These are phyloP conservation scores for Dalbergia cultrata DNA, from an alignment of 306 rosid genomes.

Conservation along the genomic window DNA sequence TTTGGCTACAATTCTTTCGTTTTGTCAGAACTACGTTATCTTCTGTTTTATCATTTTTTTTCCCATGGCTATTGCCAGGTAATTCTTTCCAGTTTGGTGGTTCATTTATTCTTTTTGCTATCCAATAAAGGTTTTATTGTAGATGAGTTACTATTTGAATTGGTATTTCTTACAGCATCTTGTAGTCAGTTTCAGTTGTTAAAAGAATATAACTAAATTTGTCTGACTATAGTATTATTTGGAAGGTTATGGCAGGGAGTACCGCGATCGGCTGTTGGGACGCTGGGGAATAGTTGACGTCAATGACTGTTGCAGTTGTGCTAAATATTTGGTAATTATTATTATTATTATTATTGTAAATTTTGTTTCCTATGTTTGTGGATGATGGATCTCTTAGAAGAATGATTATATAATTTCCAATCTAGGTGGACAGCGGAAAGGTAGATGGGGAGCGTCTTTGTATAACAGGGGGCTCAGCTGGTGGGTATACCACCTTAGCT, in stretches of 20 bases:
- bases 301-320: constrained; percentile 94
- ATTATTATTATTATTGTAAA: background rate
- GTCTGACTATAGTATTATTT: constrained; percentile 30
- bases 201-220: constrained; percentile 1
- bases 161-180: background rate
- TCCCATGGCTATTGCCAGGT: background rate
- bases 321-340: constrained; percentile 78
- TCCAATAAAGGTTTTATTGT: background rate
- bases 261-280: constrained; percentile 85
- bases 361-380: constrained; percentile 19
- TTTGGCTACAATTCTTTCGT: constrained; percentile 25
- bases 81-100: background rate
- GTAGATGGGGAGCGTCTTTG: constrained; percentile 83
- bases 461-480: constrained; percentile 95
- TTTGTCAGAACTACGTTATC: constrained; percentile 18
- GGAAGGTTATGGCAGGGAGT: constrained; percentile 93
- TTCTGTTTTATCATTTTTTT: background rate
- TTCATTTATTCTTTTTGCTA: background rate
- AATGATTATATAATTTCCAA: constrained; percentile 25
- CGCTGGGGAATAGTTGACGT: constrained; percentile 99
- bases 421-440: constrained; percentile 82
- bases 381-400: constrained; percentile 20
- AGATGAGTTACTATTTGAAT: background rate
- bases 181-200: background rate
- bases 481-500: constrained; percentile 98